A percentile compares a stretch with the other conserved stretches of the same genome.
These are phyloP conservation scores for Eudorina sp. DNA, from an alignment of 139 green algal species.

Conservation along the genomic window DNA sequence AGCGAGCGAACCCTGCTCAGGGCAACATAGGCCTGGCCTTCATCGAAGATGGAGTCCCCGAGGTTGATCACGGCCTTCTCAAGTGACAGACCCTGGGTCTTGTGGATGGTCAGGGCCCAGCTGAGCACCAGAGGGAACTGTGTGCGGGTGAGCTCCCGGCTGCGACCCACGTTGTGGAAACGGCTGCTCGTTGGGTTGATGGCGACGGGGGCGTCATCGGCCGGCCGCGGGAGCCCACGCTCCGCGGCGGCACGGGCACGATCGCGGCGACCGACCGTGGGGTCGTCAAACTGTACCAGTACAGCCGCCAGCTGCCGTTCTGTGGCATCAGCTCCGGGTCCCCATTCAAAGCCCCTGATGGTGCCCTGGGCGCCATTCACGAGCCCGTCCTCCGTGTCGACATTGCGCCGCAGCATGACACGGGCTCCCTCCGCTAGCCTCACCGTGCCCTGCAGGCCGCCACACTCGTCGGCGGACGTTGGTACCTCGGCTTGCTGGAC, in stretches of 20 bases:
- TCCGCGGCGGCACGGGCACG: background rate
- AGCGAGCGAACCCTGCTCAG: conserved; percentile 52
- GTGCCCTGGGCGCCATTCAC: conserved; percentile 9
- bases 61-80: conserved; percentile 51
- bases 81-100: conserved; percentile 47
- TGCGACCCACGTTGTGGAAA: background rate
- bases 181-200: conserved; percentile 18
- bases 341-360: background rate
- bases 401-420: conserved; percentile 24
- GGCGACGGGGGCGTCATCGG: background rate
- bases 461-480: background rate
- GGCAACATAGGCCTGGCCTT: conserved; percentile 81
- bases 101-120: conserved; percentile 55
- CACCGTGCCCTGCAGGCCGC: conserved; percentile 9
- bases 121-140: conserved; percentile 42
- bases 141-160: background rate
- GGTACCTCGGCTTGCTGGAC: background rate
- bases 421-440: background rate
- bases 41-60: conserved; percentile 62
- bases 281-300: conserved; percentile 7
- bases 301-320: background rate
- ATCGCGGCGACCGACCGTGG: background rate
- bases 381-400: background rate
- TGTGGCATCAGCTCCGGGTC: background rate
- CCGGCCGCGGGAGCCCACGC: background rate